Percentiles rank a stretch among this genome's conserved stretches.
These are phyloP conservation scores for Periconia sp. DNA, from an alignment of 2,329 filamentous ascomycete genomes.

Conservation along the genomic window DNA sequence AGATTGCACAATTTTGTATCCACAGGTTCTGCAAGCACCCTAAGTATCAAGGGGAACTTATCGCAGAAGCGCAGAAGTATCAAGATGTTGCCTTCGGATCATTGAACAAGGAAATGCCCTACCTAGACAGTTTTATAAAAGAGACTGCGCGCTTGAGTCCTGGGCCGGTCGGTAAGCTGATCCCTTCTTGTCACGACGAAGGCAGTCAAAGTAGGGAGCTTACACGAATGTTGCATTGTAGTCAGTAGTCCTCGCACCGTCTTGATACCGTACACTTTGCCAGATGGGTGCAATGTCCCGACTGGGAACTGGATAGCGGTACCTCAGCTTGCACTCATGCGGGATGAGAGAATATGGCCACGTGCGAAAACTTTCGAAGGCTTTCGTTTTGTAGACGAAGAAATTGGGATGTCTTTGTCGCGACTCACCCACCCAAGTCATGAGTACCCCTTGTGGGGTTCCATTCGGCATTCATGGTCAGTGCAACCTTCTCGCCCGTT, in stretches of 20 bases:
- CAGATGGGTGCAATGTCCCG: constrained; percentile 1
- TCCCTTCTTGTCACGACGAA: not conserved
- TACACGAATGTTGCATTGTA: too few relatives aligned
- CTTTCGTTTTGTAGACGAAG: constrained; percentile 1
- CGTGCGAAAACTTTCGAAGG: not conserved
- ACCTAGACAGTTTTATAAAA: constrained; percentile 7
- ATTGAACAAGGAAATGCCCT: constrained; percentile 4
- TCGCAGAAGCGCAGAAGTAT: not conserved
- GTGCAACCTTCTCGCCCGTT: not conserved
- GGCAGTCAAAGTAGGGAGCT: too few relatives aligned
- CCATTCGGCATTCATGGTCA: not conserved
- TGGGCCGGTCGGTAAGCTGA: constrained; percentile 1
- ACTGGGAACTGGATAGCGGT: constrained; percentile 3
- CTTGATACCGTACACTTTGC: constrained; percentile 2
- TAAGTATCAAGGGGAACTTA: not conserved
- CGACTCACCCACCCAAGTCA: constrained; percentile 2
- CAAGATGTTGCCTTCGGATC: not conserved
- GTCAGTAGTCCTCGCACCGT: constrained; percentile 1
- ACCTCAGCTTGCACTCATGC: constrained; percentile 5
- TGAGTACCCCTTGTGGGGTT: constrained; percentile 1
- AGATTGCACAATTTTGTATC: constrained; percentile 5
- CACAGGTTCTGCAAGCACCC: constrained; percentile 2
- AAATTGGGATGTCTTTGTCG: not conserved
- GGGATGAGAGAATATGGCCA: constrained; percentile 1
- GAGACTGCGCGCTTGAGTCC: constrained; percentile 4